Percentiles rank a stretch among this genome's conserved stretches.
Conservation (phyloP, 192 early-diverging fungal genomes). For the Coemansia sp. region DNA sequence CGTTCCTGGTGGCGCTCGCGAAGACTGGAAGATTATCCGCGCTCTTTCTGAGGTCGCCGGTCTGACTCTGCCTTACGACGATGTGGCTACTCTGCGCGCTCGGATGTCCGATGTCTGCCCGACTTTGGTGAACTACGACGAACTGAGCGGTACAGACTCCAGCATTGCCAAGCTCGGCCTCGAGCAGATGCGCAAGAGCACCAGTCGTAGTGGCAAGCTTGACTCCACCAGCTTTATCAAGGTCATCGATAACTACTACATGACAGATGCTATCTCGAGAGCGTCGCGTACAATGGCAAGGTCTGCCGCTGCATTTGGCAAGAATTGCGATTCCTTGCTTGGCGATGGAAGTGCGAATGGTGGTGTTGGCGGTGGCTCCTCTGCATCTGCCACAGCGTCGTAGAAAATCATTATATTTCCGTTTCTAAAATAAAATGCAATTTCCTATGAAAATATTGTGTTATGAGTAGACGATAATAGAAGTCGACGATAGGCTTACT, state of each 20-base stretch:
- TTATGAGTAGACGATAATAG: too few relatives aligned
- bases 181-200: constrained; percentile 39
- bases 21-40: constrained; percentile 99
- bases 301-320: constrained; percentile 64
- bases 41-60: constrained; percentile 93
- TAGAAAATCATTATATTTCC: background rate
- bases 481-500: too few relatives aligned
- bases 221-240: constrained; percentile 57
- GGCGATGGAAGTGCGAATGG: background rate
- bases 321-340: background rate
- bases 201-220: constrained; percentile 31
- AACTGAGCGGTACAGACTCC: constrained; percentile 57
- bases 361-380: too few relatives aligned
- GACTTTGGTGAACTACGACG: constrained; percentile 72
- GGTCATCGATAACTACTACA: constrained; percentile 87
- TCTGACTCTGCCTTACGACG: constrained; percentile 85
- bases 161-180: constrained; percentile 65
- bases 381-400: constrained; percentile 1
- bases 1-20: constrained; percentile 85
- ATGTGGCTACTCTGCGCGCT: constrained; percentile 74
- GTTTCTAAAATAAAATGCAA: background rate
- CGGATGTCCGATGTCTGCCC: constrained; percentile 89
- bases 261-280: constrained; percentile 91
- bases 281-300: constrained; percentile 97
- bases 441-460: too few relatives aligned